phyloP scores from a whole-genome alignment of 2,329 filamentous ascomycete species.

The Fusarium sp. region DNA sequence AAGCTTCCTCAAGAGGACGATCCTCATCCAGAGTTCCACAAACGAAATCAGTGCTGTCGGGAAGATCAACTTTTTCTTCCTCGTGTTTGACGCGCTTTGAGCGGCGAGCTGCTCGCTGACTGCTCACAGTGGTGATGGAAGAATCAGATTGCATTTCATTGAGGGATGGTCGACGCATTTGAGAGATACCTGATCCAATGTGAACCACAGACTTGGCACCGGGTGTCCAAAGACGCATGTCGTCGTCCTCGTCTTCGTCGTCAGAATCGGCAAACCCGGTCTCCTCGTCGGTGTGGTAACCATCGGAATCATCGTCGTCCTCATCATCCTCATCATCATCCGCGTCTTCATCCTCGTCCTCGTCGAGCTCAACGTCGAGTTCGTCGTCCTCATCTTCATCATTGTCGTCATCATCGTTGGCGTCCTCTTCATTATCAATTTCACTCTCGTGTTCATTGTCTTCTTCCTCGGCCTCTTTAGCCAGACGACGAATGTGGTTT shows the following conservation, averaged over 20 bases:
- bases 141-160: constrained; percentile 68
- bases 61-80: constrained; percentile 78
- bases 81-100: constrained; percentile 46
- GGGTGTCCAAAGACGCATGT: constrained; percentile 66
- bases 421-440: constrained; percentile 81
- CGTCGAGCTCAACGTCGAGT: constrained; percentile 61
- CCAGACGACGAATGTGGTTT: constrained; percentile 85
- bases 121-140: constrained; percentile 63
- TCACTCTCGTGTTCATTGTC: constrained; percentile 77
- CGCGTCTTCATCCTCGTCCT: constrained; percentile 58
- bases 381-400: constrained; percentile 64
- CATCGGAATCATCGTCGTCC: constrained; percentile 70
- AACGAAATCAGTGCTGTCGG: constrained; percentile 99
- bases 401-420: constrained; percentile 81
- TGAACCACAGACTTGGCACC: constrained; percentile 54
- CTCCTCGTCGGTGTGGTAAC: constrained; percentile 80
- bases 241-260: constrained; percentile 75
- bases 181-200: constrained; percentile 50
- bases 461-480: constrained; percentile 91
- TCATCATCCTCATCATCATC: constrained; percentile 59
- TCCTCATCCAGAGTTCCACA: constrained; percentile 98
- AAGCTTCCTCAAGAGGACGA: constrained; percentile 91
- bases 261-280: constrained; percentile 76
- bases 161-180: constrained; percentile 52
- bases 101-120: constrained; percentile 51